Percentiles rank a stretch among this genome's conserved stretches.
Evolutionary conservation across 78 protist genomes (phyloP).

Genomic region (Planoprotostelium fungivorum): DNA sequence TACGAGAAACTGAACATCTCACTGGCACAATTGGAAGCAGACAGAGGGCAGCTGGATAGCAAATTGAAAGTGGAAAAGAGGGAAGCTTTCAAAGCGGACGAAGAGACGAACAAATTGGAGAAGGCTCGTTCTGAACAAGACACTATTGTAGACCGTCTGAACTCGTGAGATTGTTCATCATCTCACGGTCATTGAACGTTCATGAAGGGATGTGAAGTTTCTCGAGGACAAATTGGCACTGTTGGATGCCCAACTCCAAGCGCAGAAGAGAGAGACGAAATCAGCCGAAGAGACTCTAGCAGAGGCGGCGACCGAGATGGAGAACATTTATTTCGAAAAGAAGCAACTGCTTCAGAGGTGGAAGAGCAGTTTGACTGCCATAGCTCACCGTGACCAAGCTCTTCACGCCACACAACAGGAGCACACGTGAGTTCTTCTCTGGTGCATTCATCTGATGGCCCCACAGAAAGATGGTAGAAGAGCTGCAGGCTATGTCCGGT

Average conservation of each 20-base stretch:
- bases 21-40: background rate
- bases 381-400: background rate
- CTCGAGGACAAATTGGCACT: background rate
- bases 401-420: background rate
- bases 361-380: background rate
- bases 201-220: background rate
- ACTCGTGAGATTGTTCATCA: background rate
- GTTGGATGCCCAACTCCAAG: background rate
- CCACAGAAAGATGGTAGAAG: background rate
- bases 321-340: background rate
- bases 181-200: too few relatives aligned
- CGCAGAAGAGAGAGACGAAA: background rate
- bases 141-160: background rate
- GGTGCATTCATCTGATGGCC: background rate
- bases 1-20: background rate
- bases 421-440: background rate
- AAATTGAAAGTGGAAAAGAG: background rate
- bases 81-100: background rate
- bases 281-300: background rate
- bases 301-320: background rate
- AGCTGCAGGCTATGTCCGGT: background rate
- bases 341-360: background rate
- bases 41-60: background rate
- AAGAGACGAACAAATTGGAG: background rate
- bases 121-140: background rate